Evolutionary conservation across 805 yeast species (phyloP).

Genomic region (Candida ovalis): DNA sequence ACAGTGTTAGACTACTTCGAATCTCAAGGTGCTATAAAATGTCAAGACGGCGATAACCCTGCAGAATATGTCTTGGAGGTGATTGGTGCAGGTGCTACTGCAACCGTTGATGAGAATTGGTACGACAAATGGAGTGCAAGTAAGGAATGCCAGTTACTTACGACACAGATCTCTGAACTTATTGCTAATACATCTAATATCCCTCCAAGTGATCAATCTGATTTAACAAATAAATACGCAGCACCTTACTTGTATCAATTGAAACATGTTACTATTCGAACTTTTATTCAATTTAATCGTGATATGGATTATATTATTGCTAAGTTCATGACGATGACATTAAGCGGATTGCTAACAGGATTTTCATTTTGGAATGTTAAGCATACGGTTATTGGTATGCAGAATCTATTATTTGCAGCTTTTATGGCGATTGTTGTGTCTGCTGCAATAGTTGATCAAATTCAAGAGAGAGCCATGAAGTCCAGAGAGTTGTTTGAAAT

Average conservation of each 20-base stretch:
- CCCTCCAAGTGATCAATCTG: conserved; percentile 9
- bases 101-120: conserved; percentile 55
- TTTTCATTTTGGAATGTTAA: conserved; percentile 59
- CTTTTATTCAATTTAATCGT: conserved; percentile 40
- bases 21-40: conserved; percentile 55
- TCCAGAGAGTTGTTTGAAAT: conserved; percentile 63
- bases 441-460: conserved; percentile 58
- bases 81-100: conserved; percentile 79
- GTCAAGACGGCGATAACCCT: conserved; percentile 59
- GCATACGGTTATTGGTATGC: conserved; percentile 47
- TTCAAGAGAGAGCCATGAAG: conserved; percentile 51
- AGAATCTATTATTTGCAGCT: conserved; percentile 48
- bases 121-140: conserved; percentile 49
- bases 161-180: not conserved
- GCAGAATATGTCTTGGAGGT: conserved; percentile 71
- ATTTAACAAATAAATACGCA: conserved; percentile 32
- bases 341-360: conserved; percentile 43
- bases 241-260: conserved; percentile 40
- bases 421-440: conserved; percentile 53
- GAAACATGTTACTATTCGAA: conserved; percentile 34
- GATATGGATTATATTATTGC: conserved; percentile 44
- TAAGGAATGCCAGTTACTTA: conserved; percentile 4
- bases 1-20: conserved; percentile 44
- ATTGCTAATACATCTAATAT: conserved; percentile 13
- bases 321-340: conserved; percentile 36